Conservation (phyloP, 805 yeast species). For the Lipomyces mesembrius region DNA sequence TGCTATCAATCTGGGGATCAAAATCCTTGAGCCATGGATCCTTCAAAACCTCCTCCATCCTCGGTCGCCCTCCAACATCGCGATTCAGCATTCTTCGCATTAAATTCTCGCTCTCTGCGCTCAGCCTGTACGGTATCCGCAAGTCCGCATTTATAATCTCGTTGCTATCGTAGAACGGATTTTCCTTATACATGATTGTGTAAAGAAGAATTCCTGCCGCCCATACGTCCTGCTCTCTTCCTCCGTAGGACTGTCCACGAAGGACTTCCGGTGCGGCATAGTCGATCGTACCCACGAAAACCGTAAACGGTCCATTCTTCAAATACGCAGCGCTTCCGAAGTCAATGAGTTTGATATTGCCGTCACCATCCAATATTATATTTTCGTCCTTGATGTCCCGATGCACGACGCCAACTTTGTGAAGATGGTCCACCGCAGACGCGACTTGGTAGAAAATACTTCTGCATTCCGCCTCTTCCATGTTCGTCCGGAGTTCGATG, state of each 20-base stretch:
- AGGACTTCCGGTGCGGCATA: slow-evolving; percentile 98
- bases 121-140: slow-evolving; percentile 64
- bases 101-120: slow-evolving; percentile 65
- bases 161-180: slow-evolving; percentile 93
- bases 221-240: slow-evolving; percentile 96
- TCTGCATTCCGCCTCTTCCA: slow-evolving; percentile 79
- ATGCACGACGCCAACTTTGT: slow-evolving; percentile 84
- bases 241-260: slow-evolving; percentile 84
- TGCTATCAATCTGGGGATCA: slow-evolving; percentile 1
- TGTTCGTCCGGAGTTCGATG: slow-evolving; percentile 81
- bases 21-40: slow-evolving; percentile 67
- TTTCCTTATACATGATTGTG: slow-evolving; percentile 89
- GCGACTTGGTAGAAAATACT: slow-evolving; percentile 79
- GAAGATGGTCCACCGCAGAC: slow-evolving; percentile 79
- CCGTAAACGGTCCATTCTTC: slow-evolving; percentile 92
- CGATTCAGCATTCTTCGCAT: slow-evolving; percentile 71
- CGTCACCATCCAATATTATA: slow-evolving; percentile 77
- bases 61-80: slow-evolving; percentile 68
- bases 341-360: slow-evolving; percentile 83
- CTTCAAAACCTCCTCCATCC: slow-evolving; percentile 68
- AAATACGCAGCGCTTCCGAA: slow-evolving; percentile 94
- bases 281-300: slow-evolving; percentile 92
- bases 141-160: slow-evolving; percentile 92
- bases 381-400: slow-evolving; percentile 96
- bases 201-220: slow-evolving; percentile 90